Evolutionary conservation across 2,329 filamentous ascomycete species (phyloP).

Genomic region (Clonostachys byssicola): DNA sequence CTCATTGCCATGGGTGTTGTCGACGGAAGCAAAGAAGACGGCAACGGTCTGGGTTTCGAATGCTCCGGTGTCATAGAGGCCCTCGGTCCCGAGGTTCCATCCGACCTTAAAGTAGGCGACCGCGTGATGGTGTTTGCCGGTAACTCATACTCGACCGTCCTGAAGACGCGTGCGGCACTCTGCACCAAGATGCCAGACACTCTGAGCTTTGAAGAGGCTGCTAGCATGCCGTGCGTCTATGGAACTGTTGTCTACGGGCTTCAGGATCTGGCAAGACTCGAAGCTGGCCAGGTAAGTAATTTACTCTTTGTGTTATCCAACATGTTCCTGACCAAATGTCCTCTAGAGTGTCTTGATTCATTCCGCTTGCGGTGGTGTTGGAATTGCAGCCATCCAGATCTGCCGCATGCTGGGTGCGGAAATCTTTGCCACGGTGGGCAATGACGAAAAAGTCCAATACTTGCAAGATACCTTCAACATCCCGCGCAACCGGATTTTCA

Average conservation of each 20-base stretch:
- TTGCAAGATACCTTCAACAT: slow-evolving; percentile 18
- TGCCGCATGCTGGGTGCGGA: slow-evolving; percentile 12
- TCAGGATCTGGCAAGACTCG: too few species aligned
- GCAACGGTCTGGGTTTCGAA: too few species aligned
- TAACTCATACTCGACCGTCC: too few species aligned
- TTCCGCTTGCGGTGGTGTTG: slow-evolving; percentile 20
- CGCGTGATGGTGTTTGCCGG: too few species aligned
- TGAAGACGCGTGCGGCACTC: too few species aligned
- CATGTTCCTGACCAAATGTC: background rate
- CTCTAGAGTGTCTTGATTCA: slow-evolving; percentile 21
- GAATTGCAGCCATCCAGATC: slow-evolving; percentile 20
- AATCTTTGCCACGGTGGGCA: slow-evolving; percentile 9
- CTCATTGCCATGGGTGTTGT: background rate
- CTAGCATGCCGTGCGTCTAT: slow-evolving; percentile 22
- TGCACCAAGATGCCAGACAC: slow-evolving; percentile 19
- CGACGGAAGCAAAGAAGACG: background rate
- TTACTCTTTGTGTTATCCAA: background rate
- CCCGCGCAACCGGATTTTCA: slow-evolving; percentile 21
- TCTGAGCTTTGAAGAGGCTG: slow-evolving; percentile 25
- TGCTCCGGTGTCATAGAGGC: too few species aligned
- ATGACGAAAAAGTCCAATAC: slow-evolving; percentile 18
- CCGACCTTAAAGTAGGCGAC: too few species aligned
- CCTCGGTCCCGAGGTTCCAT: too few species aligned
- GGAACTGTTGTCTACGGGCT: slow-evolving; percentile 17
- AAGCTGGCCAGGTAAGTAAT: background rate